A percentile compares a stretch with the other conserved stretches of the same genome.
Conservation (phyloP, 1,139 yeast genomes). For the Diutina rugosa region DNA sequence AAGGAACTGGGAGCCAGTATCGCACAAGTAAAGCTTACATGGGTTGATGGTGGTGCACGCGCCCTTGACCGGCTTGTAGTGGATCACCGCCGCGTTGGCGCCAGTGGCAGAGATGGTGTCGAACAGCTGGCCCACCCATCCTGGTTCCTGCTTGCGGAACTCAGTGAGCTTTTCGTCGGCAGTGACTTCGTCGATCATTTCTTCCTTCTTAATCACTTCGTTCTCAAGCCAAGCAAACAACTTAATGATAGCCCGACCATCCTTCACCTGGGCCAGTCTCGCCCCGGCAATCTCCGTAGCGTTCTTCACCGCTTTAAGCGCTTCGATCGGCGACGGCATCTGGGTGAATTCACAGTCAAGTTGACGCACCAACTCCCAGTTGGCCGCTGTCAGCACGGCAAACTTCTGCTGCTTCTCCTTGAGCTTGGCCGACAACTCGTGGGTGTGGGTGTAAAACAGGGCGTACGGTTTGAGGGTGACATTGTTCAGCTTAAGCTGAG, state of each 20-base stretch:
- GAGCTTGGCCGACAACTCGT: conserved; percentile 27
- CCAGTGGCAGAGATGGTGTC: conserved; percentile 92
- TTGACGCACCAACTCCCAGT: conserved; percentile 71
- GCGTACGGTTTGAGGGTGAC: conserved; percentile 40
- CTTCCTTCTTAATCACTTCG: conserved; percentile 38
- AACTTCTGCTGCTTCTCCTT: conserved; percentile 29
- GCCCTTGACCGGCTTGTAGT: conserved; percentile 65
- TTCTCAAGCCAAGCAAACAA: conserved; percentile 84
- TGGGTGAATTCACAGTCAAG: conserved; percentile 27
- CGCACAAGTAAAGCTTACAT: conserved; percentile 68
- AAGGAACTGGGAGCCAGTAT: conserved; percentile 86
- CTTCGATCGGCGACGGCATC: conserved; percentile 53
- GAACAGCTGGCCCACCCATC: conserved; percentile 77
- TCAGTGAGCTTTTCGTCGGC: conserved; percentile 63
- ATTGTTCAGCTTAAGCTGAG: conserved; percentile 21
- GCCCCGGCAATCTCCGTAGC: conserved; percentile 64
- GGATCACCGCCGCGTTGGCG: conserved; percentile 85
- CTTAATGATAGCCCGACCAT: conserved; percentile 70
- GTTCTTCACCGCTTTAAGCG: conserved; percentile 72
- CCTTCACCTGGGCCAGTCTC: conserved; percentile 66
- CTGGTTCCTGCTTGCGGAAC: conserved; percentile 46
- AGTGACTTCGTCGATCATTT: conserved; percentile 59
- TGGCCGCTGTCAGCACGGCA: conserved; percentile 44
- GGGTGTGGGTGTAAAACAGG: conserved; percentile 41
- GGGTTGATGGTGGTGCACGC: conserved; percentile 62